A percentile compares a stretch with the other conserved stretches of the same genome.
phyloP scores from a whole-genome alignment of 2,329 filamentous ascomycete genomes.

The Seiridium cupressi region DNA sequence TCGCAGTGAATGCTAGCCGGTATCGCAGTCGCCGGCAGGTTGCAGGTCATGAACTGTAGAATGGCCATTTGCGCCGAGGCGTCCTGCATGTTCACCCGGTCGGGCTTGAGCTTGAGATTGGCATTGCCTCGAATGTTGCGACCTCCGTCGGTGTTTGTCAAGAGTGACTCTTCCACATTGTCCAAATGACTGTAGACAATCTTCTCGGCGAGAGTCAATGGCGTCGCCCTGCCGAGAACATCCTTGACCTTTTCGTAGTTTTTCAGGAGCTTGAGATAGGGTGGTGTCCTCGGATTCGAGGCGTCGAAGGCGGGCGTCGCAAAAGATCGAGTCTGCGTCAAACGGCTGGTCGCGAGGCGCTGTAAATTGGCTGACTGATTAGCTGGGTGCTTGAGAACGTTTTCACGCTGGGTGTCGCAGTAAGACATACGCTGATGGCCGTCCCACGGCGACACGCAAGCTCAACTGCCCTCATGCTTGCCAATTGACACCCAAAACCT shows the following conservation, averaged over 20 bases:
- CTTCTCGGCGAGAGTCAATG: constrained; percentile 91
- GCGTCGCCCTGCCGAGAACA: constrained; percentile 19
- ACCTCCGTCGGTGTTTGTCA: constrained; percentile 81
- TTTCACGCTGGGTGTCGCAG: too few species aligned
- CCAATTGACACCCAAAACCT: constrained; percentile 13
- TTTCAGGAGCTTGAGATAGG: constrained; percentile 53
- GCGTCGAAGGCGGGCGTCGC: constrained; percentile 29
- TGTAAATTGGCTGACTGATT: constrained; percentile 13
- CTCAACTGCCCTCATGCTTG: constrained; percentile 30
- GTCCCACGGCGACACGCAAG: constrained; percentile 27
- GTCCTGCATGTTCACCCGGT: constrained; percentile 98
- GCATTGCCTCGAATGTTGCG: constrained; percentile 80
- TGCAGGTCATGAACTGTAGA: constrained; percentile 97
- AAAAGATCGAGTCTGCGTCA: constrained; percentile 25
- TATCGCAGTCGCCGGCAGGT: constrained; percentile 83
- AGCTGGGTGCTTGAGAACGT: neutral
- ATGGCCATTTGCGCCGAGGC: constrained; percentile 98
- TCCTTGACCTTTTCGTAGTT: constrained; percentile 13
- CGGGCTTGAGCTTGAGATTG: constrained; percentile 95
- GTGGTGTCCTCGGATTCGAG: constrained; percentile 56
- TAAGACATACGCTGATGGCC: constrained; percentile 23
- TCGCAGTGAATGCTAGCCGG: constrained; percentile 98
- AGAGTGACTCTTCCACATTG: constrained; percentile 82
- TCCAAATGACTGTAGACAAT: constrained; percentile 96
- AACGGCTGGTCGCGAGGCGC: constrained; percentile 22